Base-by-base conservation (phyloP, 2,329 filamentous ascomycete species). In the Cladosporium sp. region DNA sequence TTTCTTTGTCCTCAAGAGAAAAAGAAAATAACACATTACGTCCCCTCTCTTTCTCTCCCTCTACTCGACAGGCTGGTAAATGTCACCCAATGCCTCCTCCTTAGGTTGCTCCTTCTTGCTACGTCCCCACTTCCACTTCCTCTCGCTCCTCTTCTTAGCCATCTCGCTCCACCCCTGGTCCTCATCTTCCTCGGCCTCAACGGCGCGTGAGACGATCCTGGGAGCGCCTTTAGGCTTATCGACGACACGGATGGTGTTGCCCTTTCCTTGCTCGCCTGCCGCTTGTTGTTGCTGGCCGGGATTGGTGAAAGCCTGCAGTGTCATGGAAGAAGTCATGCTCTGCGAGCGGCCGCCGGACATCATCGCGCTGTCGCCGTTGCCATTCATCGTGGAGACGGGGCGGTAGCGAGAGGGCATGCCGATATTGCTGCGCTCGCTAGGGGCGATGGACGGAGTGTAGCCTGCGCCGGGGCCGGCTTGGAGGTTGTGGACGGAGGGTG, bases 351-450 rank as follows among this genome's bases (percentile, higher is more conserved):
- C 64, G 36, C 47, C 49, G n/a, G 62, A 60, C 40, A 47, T 45
- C 40, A 36, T 45, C n/a, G 60, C 56, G 56, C 28, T 44, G 52
- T 45, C 63, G 54, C 51, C 52, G 39, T 44, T 40, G 54, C 51
- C 52, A 28, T 44, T 32, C 52, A 55, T 55, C n/a, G 56, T 60
- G 50, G 17, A 88, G 87, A 97, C 93, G 1, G 94, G 91, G 45
- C 94, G 84, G 75, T 99, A 99, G 44, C 94, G 86, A 32, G 90
- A 87, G 8, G 94, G 91, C 53, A 96, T 81, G 15, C 94, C 94
- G 60, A 97, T 79, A 71, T 95, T 97, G 79, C 92, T 97, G 60
- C 94, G 88, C 76, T 97, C 94, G 4, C 91, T 96, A 1, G 94
- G 94, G 2, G 94, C 93, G 64, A 99, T 96, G 0, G 93, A 97